Base-by-base conservation (phyloP, 257 asterid species). In the Eustoma russellianum region DNA sequence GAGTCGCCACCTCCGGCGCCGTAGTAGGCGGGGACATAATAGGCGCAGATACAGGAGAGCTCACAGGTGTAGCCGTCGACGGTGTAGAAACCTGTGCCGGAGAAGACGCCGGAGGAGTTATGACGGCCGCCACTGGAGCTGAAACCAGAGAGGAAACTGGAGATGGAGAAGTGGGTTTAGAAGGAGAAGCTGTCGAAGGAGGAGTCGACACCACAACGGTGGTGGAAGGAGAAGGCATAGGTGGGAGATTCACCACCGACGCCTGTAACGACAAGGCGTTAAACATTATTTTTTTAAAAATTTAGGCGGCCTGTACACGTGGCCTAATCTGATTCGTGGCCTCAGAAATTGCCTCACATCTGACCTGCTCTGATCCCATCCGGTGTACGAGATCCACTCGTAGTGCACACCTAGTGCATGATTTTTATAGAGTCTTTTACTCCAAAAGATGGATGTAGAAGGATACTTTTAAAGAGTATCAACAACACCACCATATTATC, bases 21-120 rank as follows among this genome's bases (percentile, higher is more conserved):
- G 95, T 87, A n/a, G 85, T 51, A 3, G 93, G 82, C 7, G 88
- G 91, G 1, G 89, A 78, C 51, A 48, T 57, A 3, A 70, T 74
- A 0, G 81, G 80, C 1, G 73, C 73, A 17, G 75, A 34, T 5
- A 73, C 59, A n/a, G 81, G 87, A 55, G 60, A 41, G 47, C 40
- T 55, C 40, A 18, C 19, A 18, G 60, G 60, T 19, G 50, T 0
- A 17, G 50, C 50, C 10, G 60, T 35, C 24, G 48, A 15, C 12
- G 59, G 59, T 0, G 17, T 16, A 6, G 59, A 16, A n/a, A 68
- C 75, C 0, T 81, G 77, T 1, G 76, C 59, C 6, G 67, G 11
- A 30, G 46, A 55, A 10, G 68, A 18, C 9, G 10, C 62, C 1
- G 68, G 58, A 24, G 30, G 30, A 24, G 30, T 24, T 24, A 4